Evolutionary conservation across 768 basidiomycete species (phyloP).

Genomic region (Rhizopogon salebrosus): DNA sequence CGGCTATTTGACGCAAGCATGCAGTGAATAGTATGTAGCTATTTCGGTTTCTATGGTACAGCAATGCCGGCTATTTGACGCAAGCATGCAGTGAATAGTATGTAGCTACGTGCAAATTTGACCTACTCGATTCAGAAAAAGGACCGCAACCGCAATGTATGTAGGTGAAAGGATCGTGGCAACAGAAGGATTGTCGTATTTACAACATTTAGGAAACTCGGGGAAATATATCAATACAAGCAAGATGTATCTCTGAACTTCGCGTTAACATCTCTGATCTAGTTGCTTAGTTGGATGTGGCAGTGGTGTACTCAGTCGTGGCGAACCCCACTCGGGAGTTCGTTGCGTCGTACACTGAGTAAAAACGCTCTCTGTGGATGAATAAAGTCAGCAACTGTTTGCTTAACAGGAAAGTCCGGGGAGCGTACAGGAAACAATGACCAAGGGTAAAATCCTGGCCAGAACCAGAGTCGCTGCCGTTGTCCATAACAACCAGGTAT

Average conservation of each 20-base stretch:
- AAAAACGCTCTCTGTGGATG: conserved; percentile 26
- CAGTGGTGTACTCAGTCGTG: conserved; percentile 23
- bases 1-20: too few relatives aligned
- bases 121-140: too few relatives aligned
- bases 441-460: conserved; percentile 19
- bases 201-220: conserved; percentile 1
- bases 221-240: too few relatives aligned
- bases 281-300: neutral
- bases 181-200: too few relatives aligned
- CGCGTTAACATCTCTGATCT: neutral
- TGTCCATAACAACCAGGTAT: conserved; percentile 24
- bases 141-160: too few relatives aligned
- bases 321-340: conserved; percentile 30
- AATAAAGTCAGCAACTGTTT: neutral
- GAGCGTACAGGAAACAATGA: conserved; percentile 20
- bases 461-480: conserved; percentile 8
- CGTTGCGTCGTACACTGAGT: conserved; percentile 28
- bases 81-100: too few relatives aligned
- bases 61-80: too few relatives aligned
- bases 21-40: too few relatives aligned
- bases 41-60: too few relatives aligned
- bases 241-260: too few relatives aligned
- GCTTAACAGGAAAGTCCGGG: conserved; percentile 31
- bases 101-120: too few relatives aligned
- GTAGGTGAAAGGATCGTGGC: too few relatives aligned